phyloP scores from a whole-genome alignment of 2,329 filamentous ascomycete genomes.

The Fusarium oxysporum region DNA sequence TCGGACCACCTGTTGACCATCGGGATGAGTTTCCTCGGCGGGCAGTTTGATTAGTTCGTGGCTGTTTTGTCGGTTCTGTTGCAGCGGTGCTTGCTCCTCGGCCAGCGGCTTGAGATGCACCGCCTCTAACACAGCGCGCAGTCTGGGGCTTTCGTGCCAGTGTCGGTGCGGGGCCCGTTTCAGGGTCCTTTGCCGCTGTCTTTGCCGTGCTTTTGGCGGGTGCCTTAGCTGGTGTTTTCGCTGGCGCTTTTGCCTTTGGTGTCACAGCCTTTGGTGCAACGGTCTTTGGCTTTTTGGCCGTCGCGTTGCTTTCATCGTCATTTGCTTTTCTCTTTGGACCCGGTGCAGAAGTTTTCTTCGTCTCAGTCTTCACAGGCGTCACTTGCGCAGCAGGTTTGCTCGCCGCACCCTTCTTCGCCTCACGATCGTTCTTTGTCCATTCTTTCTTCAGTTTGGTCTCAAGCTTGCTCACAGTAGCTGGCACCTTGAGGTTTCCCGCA shows the following conservation, averaged over 20 bases:
- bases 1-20: fast-evolving
- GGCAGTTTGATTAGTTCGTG: slow-evolving; percentile 27
- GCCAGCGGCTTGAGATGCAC: neutral
- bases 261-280: neutral
- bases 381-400: neutral
- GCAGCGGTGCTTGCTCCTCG: neutral
- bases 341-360: neutral
- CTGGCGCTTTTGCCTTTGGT: neutral
- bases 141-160: neutral
- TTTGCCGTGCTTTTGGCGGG: slow-evolving; percentile 11
- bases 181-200: neutral
- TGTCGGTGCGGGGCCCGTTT: neutral
- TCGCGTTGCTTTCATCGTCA: neutral
- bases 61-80: neutral
- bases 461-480: slow-evolving; percentile 59
- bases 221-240: neutral
- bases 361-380: neutral
- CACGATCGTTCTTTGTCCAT: slow-evolving; percentile 63
- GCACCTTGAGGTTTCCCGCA: slow-evolving; percentile 60
- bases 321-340: slow-evolving; percentile 48
- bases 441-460: slow-evolving; percentile 69
- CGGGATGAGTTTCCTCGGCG: slow-evolving; percentile 21
- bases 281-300: slow-evolving; percentile 23
- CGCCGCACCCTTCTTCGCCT: slow-evolving; percentile 55
- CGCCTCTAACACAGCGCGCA: slow-evolving; percentile 1